Percentiles rank a stretch among this genome's conserved stretches.
These are phyloP conservation scores for Trichosporon sp. DNA, from an alignment of 1,284 basidiomycete genomes.

Conservation along the genomic window DNA sequence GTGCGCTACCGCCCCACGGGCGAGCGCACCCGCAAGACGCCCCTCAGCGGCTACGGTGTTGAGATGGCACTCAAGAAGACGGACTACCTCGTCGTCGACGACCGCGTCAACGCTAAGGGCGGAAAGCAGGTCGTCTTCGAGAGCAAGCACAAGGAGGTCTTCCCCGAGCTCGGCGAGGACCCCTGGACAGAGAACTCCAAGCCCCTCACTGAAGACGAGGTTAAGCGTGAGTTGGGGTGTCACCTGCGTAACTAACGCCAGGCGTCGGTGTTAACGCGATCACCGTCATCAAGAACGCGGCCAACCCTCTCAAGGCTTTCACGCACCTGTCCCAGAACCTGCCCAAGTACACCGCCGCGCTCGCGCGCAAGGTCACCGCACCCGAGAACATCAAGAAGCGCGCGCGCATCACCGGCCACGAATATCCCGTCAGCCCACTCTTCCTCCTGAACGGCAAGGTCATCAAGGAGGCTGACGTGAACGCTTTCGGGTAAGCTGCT, in stretches of 20 bases:
- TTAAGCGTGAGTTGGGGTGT: conserved; percentile 52
- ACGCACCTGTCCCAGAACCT: conserved; percentile 77
- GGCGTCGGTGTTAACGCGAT: conserved; percentile 69
- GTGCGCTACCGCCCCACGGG: conserved; percentile 60
- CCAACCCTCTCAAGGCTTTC: conserved; percentile 60
- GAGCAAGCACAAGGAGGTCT: conserved; percentile 14
- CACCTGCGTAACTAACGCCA: conserved; percentile 32
- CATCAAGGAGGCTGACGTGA: conserved; percentile 62
- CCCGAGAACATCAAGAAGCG: conserved; percentile 56
- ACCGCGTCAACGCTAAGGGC: conserved; percentile 52
- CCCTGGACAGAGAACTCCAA: conserved; percentile 55
- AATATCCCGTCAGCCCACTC: conserved; percentile 25
- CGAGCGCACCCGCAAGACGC: conserved; percentile 28
- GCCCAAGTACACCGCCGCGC: conserved; percentile 70
- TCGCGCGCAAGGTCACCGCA: conserved; percentile 61
- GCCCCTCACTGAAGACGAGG: conserved; percentile 63
- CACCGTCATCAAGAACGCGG: conserved; percentile 64
- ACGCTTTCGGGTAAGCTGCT: conserved; percentile 61
- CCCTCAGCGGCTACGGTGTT: conserved; percentile 84
- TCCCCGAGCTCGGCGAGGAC: conserved; percentile 36
- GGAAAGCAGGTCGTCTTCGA: conserved; percentile 10
- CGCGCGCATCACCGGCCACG: conserved; percentile 54
- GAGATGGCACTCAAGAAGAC: conserved; percentile 91
- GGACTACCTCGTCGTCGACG: conserved; percentile 92
- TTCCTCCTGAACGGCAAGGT: conserved; percentile 75